These are phyloP conservation scores for Capronia americana DNA, from an alignment of 2,329 filamentous ascomycete genomes.

Conservation along the genomic window DNA sequence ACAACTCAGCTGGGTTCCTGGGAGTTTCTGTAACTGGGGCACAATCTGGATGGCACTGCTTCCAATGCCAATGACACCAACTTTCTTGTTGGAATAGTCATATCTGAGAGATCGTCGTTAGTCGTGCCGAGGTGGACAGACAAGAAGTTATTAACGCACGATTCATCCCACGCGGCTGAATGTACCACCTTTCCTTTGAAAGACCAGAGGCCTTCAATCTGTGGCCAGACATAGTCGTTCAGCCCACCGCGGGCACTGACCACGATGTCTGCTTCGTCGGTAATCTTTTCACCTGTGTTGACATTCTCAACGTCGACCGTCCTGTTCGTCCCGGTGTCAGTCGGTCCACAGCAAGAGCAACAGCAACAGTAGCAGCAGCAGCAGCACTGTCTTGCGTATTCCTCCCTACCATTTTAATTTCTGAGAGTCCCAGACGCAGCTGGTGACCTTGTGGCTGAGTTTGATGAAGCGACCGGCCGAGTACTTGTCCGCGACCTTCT, in stretches of 20 bases:
- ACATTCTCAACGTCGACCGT: background rate
- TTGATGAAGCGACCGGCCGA: conserved; percentile 61
- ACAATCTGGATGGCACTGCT: conserved; percentile 42
- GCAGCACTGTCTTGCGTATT: conserved; percentile 37
- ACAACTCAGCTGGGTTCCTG: conserved; percentile 21
- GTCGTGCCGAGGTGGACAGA: conserved; percentile 36
- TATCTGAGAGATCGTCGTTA: conserved; percentile 22
- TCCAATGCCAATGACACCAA: conserved; percentile 40
- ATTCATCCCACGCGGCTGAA: conserved; percentile 49
- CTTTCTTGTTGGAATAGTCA: conserved; percentile 38
- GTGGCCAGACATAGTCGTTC: conserved; percentile 39
- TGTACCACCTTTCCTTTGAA: conserved; percentile 49
- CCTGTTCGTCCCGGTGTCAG: background rate
- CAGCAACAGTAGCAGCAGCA: conserved; percentile 8
- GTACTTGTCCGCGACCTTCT: conserved; percentile 27
- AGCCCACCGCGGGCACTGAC: conserved; percentile 64
- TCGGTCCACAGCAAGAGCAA: conserved; percentile 9
- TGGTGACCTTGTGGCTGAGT: conserved; percentile 62
- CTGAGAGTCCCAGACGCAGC: conserved; percentile 49
- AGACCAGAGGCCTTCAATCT: conserved; percentile 39
- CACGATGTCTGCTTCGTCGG: conserved; percentile 41
- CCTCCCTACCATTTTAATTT: conserved; percentile 43
- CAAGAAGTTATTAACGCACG: background rate
- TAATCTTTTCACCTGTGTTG: conserved; percentile 5
- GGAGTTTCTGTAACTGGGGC: conserved; percentile 48